These are phyloP conservation scores for Kazachstania viticola DNA, from an alignment of 805 yeast genomes.

Conservation along the genomic window DNA sequence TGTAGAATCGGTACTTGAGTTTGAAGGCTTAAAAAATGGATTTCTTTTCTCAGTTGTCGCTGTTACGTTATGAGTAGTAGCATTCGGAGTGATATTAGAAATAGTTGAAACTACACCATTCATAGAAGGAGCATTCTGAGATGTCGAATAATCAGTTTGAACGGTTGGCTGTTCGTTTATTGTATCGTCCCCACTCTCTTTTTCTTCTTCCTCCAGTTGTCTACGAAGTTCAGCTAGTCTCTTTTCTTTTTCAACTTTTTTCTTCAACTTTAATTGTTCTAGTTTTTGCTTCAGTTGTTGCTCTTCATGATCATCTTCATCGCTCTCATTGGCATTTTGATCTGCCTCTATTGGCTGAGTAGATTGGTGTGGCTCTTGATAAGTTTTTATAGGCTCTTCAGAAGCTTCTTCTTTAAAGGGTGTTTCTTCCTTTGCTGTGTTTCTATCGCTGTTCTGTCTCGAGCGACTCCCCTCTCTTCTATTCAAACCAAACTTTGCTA, in stretches of 20 bases:
- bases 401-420: conserved; percentile 4
- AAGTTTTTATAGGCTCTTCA: conserved; percentile 3
- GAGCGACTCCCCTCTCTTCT: conserved; percentile 24
- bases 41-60: conserved; percentile 20
- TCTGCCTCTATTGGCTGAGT: neutral
- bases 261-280: conserved; percentile 36
- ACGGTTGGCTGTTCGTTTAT: neutral
- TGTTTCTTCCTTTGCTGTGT: conserved; percentile 1
- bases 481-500: conserved; percentile 68
- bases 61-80: conserved; percentile 5
- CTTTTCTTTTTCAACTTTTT: conserved; percentile 48
- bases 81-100: neutral
- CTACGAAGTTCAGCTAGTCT: conserved; percentile 44
- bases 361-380: conserved; percentile 7
- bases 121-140: neutral
- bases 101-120: neutral
- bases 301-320: conserved; percentile 39
- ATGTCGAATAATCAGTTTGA: neutral
- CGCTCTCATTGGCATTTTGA: conserved; percentile 18
- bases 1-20: conserved; percentile 16
- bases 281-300: conserved; percentile 30
- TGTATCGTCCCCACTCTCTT: conserved; percentile 26
- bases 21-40: conserved; percentile 42
- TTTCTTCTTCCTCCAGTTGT: conserved; percentile 45
- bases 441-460: conserved; percentile 1